These are phyloP conservation scores for Pythium biforme DNA, from an alignment of 352 stramenopile species.

Conservation along the genomic window DNA sequence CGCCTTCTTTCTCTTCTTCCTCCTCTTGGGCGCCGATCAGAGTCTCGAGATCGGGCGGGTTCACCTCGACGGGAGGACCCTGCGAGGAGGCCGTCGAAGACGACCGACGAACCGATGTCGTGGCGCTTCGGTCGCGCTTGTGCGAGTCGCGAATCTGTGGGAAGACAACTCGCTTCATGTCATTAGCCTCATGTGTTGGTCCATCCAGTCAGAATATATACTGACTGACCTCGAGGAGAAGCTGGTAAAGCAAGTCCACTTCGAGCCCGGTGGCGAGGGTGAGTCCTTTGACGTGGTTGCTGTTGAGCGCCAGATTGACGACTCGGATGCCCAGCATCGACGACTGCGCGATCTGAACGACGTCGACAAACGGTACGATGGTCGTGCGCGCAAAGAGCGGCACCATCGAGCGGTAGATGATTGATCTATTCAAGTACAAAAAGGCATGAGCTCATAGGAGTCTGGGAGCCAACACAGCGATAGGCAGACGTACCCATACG, in stretches of 20 bases:
- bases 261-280: slow-evolving; percentile 79
- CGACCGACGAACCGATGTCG: slow-evolving; percentile 2
- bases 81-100: slow-evolving; percentile 1
- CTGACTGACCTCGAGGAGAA: slow-evolving; percentile 53
- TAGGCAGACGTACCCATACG: slow-evolving; percentile 68
- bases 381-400: slow-evolving; percentile 71
- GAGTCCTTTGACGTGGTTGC: slow-evolving; percentile 45
- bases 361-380: slow-evolving; percentile 56
- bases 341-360: slow-evolving; percentile 50
- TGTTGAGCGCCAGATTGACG: slow-evolving; percentile 47
- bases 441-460: not conserved
- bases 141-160: slow-evolving; percentile 55
- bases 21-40: slow-evolving; percentile 70
- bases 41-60: slow-evolving; percentile 44
- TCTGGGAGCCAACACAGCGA: not conserved
- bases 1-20: slow-evolving; percentile 41
- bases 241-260: slow-evolving; percentile 70
- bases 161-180: not conserved
- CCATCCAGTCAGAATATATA: no score
- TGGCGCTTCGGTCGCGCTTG: slow-evolving; percentile 31
- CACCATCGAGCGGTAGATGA: slow-evolving; percentile 75
- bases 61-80: slow-evolving; percentile 11
- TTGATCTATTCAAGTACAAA: not conserved
- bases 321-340: slow-evolving; percentile 70
- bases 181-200: not conserved